Percentiles rank a stretch among this genome's conserved stretches.
phyloP scores from a whole-genome alignment of 352 stramenopile genomes.

The Globisporangium perplexum region DNA sequence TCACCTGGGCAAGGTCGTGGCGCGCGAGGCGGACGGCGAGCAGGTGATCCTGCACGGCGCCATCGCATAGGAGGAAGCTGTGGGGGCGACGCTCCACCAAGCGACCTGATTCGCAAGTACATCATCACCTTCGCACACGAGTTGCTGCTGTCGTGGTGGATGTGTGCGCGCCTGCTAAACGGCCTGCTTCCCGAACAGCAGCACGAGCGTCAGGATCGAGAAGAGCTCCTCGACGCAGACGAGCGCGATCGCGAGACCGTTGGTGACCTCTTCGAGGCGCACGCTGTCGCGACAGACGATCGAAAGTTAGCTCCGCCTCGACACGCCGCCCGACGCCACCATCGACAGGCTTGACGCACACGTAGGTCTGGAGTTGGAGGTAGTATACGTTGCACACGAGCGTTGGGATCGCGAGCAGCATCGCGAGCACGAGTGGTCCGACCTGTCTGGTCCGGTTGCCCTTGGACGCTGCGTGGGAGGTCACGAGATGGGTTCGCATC shows the following conservation, averaged over 20 bases:
- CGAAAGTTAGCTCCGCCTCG: too few species aligned
- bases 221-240: conserved; percentile 53
- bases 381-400: conserved; percentile 73
- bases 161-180: background rate
- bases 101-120: conserved; percentile 3
- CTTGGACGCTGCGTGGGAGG: conserved; percentile 46
- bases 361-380: conserved; percentile 72
- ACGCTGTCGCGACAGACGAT: conserved; percentile 22
- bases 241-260: conserved; percentile 52
- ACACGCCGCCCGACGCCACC: too few species aligned
- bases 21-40: conserved; percentile 43
- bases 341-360: conserved; percentile 21
- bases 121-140: conserved; percentile 1
- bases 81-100: background rate
- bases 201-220: conserved; percentile 34
- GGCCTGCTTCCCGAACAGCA: conserved; percentile 19
- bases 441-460: conserved; percentile 75
- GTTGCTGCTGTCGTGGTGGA: background rate
- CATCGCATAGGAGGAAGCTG: conserved; percentile 37
- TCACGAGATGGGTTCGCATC: background rate
- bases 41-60: conserved; percentile 82
- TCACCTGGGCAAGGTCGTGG: conserved; percentile 83
- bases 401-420: conserved; percentile 42
- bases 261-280: conserved; percentile 52
- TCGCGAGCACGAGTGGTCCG: conserved; percentile 43